phyloP scores from a whole-genome alignment of 2,329 filamentous ascomycete genomes.

The Ophiostoma tasmaniense region DNA sequence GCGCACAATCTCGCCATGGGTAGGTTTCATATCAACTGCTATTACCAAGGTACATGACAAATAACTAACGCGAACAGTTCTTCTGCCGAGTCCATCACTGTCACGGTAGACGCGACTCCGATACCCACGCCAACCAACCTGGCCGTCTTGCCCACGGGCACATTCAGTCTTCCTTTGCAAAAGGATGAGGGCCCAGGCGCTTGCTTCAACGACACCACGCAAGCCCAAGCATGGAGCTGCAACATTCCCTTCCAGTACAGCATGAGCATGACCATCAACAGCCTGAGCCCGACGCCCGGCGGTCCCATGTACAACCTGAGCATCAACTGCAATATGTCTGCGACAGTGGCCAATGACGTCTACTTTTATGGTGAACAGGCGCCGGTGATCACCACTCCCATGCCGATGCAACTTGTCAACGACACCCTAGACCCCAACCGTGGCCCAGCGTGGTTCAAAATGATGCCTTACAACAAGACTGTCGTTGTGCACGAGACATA shows the following conservation, averaged over 20 bases:
- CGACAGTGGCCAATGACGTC: conserved; percentile 29
- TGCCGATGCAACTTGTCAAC: conserved; percentile 39
- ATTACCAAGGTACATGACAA: not conserved
- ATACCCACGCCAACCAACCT: conserved; percentile 45
- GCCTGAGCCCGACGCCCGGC: conserved; percentile 24
- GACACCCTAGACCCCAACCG: conserved; percentile 40
- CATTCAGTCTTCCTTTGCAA: conserved; percentile 46
- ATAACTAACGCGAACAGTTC: conserved; percentile 6
- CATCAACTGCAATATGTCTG: conserved; percentile 32
- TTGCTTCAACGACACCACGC: conserved; percentile 49
- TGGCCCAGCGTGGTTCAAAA: conserved; percentile 46
- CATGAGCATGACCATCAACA: conserved; percentile 33
- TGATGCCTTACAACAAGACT: conserved; percentile 47
- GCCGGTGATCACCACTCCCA: conserved; percentile 34
- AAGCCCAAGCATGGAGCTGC: conserved; percentile 57
- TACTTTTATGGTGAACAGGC: conserved; percentile 49
- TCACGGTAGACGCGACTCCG: conserved; percentile 42
- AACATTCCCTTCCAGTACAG: conserved; percentile 39
- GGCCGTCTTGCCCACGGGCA: conserved; percentile 45
- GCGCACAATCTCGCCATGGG: conserved; percentile 19
- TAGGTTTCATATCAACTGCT: not conserved
- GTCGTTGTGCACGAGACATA: conserved; percentile 42
- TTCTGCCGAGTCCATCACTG: conserved; percentile 24
- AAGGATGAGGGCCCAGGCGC: conserved; percentile 41
- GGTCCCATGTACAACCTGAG: conserved; percentile 33